Evolutionary conservation across 169 alveolate species (phyloP).

Genomic region (Plasmodium yoelii): DNA sequence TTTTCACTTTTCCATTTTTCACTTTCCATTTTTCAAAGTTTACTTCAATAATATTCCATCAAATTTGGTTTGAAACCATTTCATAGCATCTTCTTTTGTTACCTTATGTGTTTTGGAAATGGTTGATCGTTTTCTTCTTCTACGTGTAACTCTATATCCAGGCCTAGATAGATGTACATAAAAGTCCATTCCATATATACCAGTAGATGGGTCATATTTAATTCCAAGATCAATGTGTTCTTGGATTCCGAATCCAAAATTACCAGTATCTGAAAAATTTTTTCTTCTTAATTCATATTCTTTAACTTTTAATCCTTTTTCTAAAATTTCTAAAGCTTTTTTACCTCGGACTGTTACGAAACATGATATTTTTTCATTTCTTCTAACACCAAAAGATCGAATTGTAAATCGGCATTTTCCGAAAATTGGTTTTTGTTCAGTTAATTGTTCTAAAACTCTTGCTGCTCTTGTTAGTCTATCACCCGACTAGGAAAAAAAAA

Average conservation of each 20-base stretch:
- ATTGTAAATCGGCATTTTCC: conserved; percentile 97
- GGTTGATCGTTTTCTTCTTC: conserved; percentile 93
- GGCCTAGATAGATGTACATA: conserved; percentile 98
- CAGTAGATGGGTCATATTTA: conserved; percentile 99
- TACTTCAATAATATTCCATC: conserved; percentile 96
- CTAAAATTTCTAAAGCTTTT: conserved; percentile 98
- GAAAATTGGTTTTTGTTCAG: conserved; percentile 98
- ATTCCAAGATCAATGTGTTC: conserved; percentile 99
- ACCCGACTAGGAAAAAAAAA: conserved; percentile 91
- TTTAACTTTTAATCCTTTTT: conserved; percentile 99
- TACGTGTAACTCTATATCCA: conserved; percentile 97
- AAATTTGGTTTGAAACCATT: conserved; percentile 97
- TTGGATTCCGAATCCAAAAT: conserved; percentile 99
- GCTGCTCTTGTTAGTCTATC: conserved; percentile 99
- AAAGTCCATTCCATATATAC: conserved; percentile 99
- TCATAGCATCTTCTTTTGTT: conserved; percentile 97
- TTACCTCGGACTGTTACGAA: conserved; percentile 99
- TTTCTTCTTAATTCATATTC: conserved; percentile 98
- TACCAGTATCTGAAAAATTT: conserved; percentile 98
- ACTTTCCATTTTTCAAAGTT: no score
- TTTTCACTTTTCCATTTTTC: no score
- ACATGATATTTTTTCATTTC: conserved; percentile 99
- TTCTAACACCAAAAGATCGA: conserved; percentile 98
- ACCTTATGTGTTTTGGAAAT: conserved; percentile 96
- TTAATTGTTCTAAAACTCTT: conserved; percentile 98